Percentiles rank a stretch among this genome's conserved stretches.
phyloP scores from a whole-genome alignment of 2,329 filamentous ascomycete species.

The Hypoxylon sp. region DNA sequence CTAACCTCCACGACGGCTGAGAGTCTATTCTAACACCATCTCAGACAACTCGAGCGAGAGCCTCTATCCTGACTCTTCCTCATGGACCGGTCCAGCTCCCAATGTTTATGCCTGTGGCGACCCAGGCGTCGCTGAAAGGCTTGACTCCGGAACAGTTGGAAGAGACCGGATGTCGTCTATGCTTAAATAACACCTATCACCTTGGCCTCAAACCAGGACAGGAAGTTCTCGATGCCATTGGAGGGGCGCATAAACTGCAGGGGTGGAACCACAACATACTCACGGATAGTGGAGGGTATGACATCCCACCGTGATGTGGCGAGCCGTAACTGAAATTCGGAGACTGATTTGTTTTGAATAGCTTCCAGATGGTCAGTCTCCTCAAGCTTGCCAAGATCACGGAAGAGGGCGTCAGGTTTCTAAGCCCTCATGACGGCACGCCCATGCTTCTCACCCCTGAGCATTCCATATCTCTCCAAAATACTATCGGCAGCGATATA shows the following conservation, averaged over 20 bases:
- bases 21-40: conserved; percentile 25
- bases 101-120: conserved; percentile 98
- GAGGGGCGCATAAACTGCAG: conserved; percentile 93
- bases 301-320: conserved; percentile 45
- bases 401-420: conserved; percentile 93
- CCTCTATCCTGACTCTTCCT: conserved; percentile 86
- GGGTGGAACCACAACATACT: conserved; percentile 96
- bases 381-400: conserved; percentile 93
- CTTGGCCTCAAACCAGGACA: conserved; percentile 95
- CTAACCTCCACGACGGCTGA: background rate
- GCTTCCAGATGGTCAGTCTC: conserved; percentile 98
- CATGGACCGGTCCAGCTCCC: conserved; percentile 92
- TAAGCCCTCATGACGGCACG: conserved; percentile 94
- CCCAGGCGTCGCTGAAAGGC: conserved; percentile 94
- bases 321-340: conserved; percentile 37
- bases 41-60: conserved; percentile 93
- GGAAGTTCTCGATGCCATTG: conserved; percentile 85
- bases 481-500: conserved; percentile 97
- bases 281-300: conserved; percentile 80
- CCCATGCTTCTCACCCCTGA: conserved; percentile 98
- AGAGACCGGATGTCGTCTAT: conserved; percentile 87
- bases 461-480: conserved; percentile 95
- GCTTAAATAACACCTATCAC: conserved; percentile 98
- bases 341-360: conserved; percentile 54
- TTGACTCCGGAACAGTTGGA: conserved; percentile 93